Base-by-base conservation (phyloP, 139 green algal genomes). In the Trebouxia sp. region DNA sequence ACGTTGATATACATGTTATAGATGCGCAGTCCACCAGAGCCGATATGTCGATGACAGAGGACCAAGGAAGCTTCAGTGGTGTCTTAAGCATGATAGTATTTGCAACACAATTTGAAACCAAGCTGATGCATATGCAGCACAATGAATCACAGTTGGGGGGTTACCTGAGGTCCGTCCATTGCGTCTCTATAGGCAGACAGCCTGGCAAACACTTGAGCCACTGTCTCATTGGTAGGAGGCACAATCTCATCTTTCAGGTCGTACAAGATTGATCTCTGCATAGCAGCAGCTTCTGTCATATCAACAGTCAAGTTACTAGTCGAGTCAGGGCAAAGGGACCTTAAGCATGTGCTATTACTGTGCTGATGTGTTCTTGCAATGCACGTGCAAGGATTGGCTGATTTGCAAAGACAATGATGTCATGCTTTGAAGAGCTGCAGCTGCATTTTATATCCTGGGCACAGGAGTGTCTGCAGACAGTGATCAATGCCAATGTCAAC, bases 141-240 rank as follows among this genome's bases (percentile, higher is more conserved):
- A 58, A 58, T 58, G 48, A 14, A 58, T 17, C 14, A n/a, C n/a
- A n/a, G n/a, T n/a, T 58, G 15, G 17, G 17, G 30, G 56, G 2
- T 39, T 51, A 80, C 75, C 67, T 77, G 75, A 51, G 76, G 76
- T 37, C 76, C 76, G 38, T 81, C 76, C 53, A 81, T 56, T n/a
- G 37, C 24, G 24, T 81, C 76, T 38, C 76, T 32, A 24, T 75
- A 51, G 15, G 76, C 76, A 22, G 76, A 81, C 20, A 81, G 35
- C 53, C 76, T 48, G 5, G 76, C 76, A 81, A 81, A 81, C 15
- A 75, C 53, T 30, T 81, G 42, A 35, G 42, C 24, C 24, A 75
- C 76, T n/a, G 76, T 81, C 38, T 81, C 76, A 39, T 75, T 75
- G 51, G 47, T 56, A 3, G 76, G 76, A 15, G 45, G 38, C 41